Percentiles rank a stretch among this genome's conserved stretches.
Conservation (phyloP, 1,139 yeast species). For the Geotrichum siamense region DNA sequence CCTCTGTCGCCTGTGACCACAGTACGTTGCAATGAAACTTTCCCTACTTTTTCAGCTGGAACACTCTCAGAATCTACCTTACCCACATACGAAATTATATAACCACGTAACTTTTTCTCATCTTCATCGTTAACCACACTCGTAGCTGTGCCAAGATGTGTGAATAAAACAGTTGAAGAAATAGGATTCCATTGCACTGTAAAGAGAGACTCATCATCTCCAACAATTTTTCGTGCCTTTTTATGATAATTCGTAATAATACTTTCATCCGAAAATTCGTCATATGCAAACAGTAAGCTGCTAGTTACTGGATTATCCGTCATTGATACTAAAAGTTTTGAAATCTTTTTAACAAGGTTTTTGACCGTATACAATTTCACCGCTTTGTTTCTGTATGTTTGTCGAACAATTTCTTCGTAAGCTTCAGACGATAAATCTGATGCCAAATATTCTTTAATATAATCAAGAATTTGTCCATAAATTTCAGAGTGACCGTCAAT, state of each 20-base stretch:
- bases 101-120: conserved; percentile 85
- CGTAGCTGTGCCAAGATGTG: neutral
- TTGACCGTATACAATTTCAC: conserved; percentile 89
- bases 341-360: conserved; percentile 82
- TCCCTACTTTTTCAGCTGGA: conserved; percentile 62
- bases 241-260: conserved; percentile 82
- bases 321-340: conserved; percentile 77
- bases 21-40: conserved; percentile 57
- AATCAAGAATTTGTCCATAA: conserved; percentile 63
- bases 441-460: conserved; percentile 72
- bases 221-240: conserved; percentile 75
- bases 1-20: conserved; percentile 31
- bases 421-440: conserved; percentile 91
- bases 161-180: conserved; percentile 45
- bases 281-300: conserved; percentile 73
- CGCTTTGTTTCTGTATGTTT: conserved; percentile 89
- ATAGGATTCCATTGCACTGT: conserved; percentile 63
- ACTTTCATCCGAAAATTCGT: conserved; percentile 59
- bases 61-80: conserved; percentile 97
- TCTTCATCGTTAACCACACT: conserved; percentile 26
- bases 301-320: conserved; percentile 73
- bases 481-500: conserved; percentile 51
- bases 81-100: conserved; percentile 85
- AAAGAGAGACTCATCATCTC: conserved; percentile 84
- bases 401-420: conserved; percentile 93